Evolutionary conservation across 371 early-diverging fungal genomes (phyloP).

Genomic region (Circinella minor): DNA sequence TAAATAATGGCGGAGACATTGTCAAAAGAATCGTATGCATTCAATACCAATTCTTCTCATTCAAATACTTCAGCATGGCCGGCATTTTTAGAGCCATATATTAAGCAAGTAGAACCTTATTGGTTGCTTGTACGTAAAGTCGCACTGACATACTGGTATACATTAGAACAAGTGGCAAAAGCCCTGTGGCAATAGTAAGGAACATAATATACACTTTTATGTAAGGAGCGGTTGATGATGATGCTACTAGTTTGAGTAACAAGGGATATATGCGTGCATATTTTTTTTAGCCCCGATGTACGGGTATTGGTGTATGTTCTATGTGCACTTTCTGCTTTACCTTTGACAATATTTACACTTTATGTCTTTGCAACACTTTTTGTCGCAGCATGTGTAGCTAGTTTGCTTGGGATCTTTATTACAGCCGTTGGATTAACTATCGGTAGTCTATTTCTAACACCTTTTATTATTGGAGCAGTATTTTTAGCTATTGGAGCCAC

Average conservation of each 20-base stretch:
- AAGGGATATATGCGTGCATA: not conserved
- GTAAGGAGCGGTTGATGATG: not conserved
- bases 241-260: not conserved
- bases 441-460: not conserved
- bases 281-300: constrained; percentile 4
- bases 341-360: not conserved
- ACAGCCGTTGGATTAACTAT: not conserved
- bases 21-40: constrained; percentile 5
- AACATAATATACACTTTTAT: not conserved
- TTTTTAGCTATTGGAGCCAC: not conserved
- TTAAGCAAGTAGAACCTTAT: not conserved
- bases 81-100: not conserved
- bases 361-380: not conserved
- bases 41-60: not conserved
- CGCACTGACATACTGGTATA: not conserved
- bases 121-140: not conserved
- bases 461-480: not conserved
- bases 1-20: not conserved
- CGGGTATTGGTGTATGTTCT: not conserved
- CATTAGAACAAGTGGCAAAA: not conserved
- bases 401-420: not conserved
- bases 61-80: not conserved
- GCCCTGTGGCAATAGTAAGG: constrained; percentile 8
- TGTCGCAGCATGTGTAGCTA: not conserved
- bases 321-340: not conserved